phyloP scores from a whole-genome alignment of 345 rosid species.

The Citrus maxima region DNA sequence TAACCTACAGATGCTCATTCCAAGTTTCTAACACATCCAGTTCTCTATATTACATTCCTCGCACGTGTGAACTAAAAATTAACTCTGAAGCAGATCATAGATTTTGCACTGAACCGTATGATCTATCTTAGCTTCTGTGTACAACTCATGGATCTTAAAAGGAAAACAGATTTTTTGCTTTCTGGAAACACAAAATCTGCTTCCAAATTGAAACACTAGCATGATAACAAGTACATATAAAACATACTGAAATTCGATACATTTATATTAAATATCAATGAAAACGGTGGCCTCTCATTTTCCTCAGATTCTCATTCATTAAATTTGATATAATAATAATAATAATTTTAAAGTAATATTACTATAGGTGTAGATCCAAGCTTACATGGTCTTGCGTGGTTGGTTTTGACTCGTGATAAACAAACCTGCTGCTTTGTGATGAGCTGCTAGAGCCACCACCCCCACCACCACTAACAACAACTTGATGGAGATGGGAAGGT shows the following conservation, averaged over 20 bases:
- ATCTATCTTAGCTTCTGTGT: neutral
- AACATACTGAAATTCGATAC: neutral
- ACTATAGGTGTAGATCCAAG: slow-evolving; percentile 94
- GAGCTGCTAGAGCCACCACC: slow-evolving; percentile 10
- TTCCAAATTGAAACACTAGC: neutral
- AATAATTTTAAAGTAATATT: neutral
- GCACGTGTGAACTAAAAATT: slow-evolving; percentile 28
- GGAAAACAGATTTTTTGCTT: neutral
- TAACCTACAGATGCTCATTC: slow-evolving; percentile 23
- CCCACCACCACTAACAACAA: no score
- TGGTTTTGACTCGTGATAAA: slow-evolving; percentile 39
- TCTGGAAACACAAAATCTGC: neutral
- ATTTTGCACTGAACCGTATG: slow-evolving; percentile 11
- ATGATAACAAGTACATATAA: neutral
- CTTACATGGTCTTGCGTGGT: slow-evolving; percentile 80
- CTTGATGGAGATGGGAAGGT: slow-evolving; percentile 16
- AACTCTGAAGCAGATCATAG: slow-evolving; percentile 15
- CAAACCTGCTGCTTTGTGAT: slow-evolving; percentile 39
- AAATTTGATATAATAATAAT: neutral
- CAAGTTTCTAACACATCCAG: slow-evolving; percentile 5
- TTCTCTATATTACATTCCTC: slow-evolving; percentile 29
- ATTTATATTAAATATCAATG: neutral
- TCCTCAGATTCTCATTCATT: neutral
- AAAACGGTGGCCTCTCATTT: slow-evolving; percentile 21
- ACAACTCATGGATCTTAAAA: neutral